Percentiles rank a stretch among this genome's conserved stretches.
Conservation (phyloP, 2,329 filamentous ascomycete species). For the Claviceps quebecensis region DNA sequence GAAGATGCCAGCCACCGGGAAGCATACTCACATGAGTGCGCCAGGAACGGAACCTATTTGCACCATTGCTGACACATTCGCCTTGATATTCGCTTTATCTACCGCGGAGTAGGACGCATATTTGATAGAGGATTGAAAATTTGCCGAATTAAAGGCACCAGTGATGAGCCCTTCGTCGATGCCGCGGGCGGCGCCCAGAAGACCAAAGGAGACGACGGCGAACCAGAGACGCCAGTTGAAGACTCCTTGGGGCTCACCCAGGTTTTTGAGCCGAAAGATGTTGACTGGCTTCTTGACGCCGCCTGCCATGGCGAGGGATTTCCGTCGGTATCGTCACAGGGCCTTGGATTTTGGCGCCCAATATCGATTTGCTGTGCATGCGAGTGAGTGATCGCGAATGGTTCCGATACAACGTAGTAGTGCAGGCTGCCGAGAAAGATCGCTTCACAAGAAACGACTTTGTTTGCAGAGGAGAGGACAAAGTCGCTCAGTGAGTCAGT, state of each 20-base stretch:
- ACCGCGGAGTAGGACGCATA: constrained; percentile 37
- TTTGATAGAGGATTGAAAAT: constrained; percentile 47
- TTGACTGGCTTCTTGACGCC: constrained; percentile 42
- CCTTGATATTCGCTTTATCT: constrained; percentile 53
- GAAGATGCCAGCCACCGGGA: neutral
- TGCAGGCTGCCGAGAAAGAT: too few relatives aligned
- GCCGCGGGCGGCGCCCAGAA: constrained; percentile 64
- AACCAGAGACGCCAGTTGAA: constrained; percentile 73
- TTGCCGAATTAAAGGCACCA: constrained; percentile 52
- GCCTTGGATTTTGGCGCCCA: neutral
- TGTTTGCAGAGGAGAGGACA: too few relatives aligned
- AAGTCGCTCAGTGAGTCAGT: too few relatives aligned
- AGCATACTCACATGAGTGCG: constrained; percentile 36
- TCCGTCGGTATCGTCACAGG: too few relatives aligned
- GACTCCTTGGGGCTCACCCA: constrained; percentile 53
- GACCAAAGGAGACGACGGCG: constrained; percentile 57
- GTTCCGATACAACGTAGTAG: too few relatives aligned
- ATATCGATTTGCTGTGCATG: neutral
- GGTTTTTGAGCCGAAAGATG: constrained; percentile 49
- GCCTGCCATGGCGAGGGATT: constrained; percentile 27
- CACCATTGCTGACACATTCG: constrained; percentile 69
- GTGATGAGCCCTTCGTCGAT: constrained; percentile 71
- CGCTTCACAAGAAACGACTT: too few relatives aligned
- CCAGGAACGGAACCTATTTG: constrained; percentile 64
- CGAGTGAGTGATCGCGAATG: too few relatives aligned